Evolutionary conservation across 176 grass and related monocot species (phyloP).

Genomic region (Paspalum notatum): DNA sequence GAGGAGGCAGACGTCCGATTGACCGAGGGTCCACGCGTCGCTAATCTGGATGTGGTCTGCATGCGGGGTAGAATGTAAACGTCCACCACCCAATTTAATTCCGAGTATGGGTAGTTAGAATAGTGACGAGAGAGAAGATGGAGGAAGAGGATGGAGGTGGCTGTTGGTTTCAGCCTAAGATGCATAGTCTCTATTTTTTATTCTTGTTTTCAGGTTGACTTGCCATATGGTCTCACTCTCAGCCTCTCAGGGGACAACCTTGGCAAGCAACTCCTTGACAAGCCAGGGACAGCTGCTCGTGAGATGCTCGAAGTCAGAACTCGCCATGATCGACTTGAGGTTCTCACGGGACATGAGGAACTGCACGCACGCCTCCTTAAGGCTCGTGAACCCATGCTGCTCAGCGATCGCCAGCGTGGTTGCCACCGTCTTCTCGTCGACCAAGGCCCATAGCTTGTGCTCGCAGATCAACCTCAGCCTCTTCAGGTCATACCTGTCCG

Average conservation of each 20-base stretch:
- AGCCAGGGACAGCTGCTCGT: not conserved
- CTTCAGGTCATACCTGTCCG: slow-evolving; percentile 35
- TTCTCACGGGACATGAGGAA: not conserved
- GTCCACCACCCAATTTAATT: no score
- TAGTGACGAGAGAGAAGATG: no score
- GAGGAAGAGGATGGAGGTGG: no score
- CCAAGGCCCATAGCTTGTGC: not conserved
- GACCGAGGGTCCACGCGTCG: no score
- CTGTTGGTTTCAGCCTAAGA: no score
- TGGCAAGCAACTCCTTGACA: not conserved
- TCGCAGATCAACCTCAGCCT: slow-evolving; percentile 40
- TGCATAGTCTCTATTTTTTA: no score
- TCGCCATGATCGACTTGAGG: not conserved
- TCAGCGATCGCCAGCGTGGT: not conserved
- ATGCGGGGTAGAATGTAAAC: no score
- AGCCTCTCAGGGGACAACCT: not conserved
- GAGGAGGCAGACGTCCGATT: no score
- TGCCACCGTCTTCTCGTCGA: not conserved
- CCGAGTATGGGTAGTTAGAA: no score
- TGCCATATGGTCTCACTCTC: no score
- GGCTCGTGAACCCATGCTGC: not conserved
- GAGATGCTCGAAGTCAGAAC: not conserved
- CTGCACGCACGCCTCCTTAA: not conserved
- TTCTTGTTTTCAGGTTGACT: no score
- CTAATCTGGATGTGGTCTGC: no score